Base-by-base conservation (phyloP, 306 rosid genomes). In the Acacia crassicarpa region DNA sequence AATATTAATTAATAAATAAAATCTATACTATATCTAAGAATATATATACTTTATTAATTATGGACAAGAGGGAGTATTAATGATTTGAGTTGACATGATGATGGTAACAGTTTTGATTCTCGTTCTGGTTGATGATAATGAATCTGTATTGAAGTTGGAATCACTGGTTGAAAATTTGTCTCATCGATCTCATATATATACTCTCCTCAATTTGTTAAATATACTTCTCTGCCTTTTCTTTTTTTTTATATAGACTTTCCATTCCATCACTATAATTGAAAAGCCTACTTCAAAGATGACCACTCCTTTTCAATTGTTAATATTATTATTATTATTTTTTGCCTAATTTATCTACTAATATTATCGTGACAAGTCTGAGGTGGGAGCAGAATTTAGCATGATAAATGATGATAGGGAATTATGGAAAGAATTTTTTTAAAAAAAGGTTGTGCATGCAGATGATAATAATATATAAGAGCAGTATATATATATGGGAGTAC, bases 21-120 rank as follows among this genome's bases (percentile, higher is more conserved):
- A 38, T 6, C 5, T 38, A 6, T 38, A 6, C 6, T 38, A 38
- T 38, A 38, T 38, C 5, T 38, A 38, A 6, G 6, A 0, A 38
- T 0, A 38, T 38, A 5, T 0, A 1, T 6, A 0, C 0, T 38
- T 4, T 35, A 35, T 35, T 5, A 38, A 35, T 35, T 5, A 38
- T 5, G 1, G 1, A 4, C 40, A 6, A 5, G 6, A 38, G 8
- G 1, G 8, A 38, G 41, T 38, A 69, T 58, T 22, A 58, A n/a
- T 0, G 2, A 82, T 77, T 87, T 38, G 22, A 87, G 79, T 67
- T 73, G 84, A 90, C 91, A 82, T 78, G 87, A 83, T 78, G 87
- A 86, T 88, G 76, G 82, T 83, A 79, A 87, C 83, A 86, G 81
- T 81, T 79, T 67, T 77, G 80, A 84, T 85, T 88, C 83, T 90